A percentile compares a stretch with the other conserved stretches of the same genome.
These are phyloP conservation scores for Coniochaeta sp. DNA, from an alignment of 2,329 filamentous ascomycete genomes.

Conservation along the genomic window DNA sequence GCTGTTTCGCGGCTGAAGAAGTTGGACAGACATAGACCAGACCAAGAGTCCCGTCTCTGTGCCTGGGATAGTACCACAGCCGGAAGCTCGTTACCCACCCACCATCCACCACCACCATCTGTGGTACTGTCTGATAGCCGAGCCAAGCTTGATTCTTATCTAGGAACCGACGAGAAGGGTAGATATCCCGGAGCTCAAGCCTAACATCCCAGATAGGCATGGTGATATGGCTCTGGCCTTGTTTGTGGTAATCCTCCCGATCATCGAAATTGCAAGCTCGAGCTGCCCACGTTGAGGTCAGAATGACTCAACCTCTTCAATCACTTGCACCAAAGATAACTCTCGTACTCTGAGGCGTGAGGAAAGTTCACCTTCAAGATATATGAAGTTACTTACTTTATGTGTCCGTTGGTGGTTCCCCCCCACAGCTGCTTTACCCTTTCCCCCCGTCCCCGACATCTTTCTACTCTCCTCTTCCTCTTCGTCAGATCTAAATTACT, in stretches of 20 bases:
- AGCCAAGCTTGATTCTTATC: background rate
- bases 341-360: too few relatives aligned
- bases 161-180: background rate
- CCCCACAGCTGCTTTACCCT: background rate
- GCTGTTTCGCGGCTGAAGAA: background rate
- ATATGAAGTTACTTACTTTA: background rate
- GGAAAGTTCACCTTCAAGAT: too few relatives aligned
- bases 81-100: background rate
- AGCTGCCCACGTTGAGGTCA: background rate
- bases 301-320: too few relatives aligned
- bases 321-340: too few relatives aligned
- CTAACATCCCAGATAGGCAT: background rate
- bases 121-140: background rate
- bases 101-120: background rate
- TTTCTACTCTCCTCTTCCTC: background rate
- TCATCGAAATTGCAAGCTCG: background rate
- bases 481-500: background rate
- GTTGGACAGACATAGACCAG: background rate
- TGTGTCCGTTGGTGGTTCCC: background rate
- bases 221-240: background rate
- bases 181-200: background rate
- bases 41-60: background rate
- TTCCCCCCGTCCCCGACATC: background rate
- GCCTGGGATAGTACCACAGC: too few relatives aligned
- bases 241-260: background rate